These are phyloP conservation scores for Phytophthora syringae DNA, from an alignment of 352 stramenopile species.

Conservation along the genomic window DNA sequence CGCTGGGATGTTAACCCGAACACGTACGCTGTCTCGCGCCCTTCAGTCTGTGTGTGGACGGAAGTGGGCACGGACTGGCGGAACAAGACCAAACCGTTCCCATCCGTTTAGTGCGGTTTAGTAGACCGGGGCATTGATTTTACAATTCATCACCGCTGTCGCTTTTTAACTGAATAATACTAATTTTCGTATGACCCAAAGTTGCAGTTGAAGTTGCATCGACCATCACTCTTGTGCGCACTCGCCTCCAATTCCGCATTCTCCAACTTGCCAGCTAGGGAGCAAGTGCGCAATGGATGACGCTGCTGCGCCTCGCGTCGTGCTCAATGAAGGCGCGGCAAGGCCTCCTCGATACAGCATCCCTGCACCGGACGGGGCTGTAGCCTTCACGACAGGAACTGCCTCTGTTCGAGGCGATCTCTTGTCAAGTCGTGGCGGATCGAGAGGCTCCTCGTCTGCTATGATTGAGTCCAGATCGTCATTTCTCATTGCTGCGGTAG, in stretches of 20 bases:
- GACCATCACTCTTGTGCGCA: constrained; percentile 47
- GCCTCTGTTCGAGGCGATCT: constrained; percentile 2
- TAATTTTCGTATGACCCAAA: constrained; percentile 17
- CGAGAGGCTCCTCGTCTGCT: constrained; percentile 26
- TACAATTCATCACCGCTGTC: no score
- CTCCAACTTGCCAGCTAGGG: constrained; percentile 12
- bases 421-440: constrained; percentile 19
- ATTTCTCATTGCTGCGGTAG: constrained; percentile 66
- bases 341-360: constrained; percentile 43
- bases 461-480: constrained; percentile 36
- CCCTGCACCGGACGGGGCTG: constrained; percentile 28
- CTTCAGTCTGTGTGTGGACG: constrained; percentile 43
- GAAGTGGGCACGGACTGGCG: constrained; percentile 44
- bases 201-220: constrained; percentile 45
- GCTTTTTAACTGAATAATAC: constrained; percentile 4
- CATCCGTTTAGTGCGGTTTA: constrained; percentile 24
- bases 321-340: constrained; percentile 38
- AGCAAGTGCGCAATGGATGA: constrained; percentile 29
- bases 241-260: constrained; percentile 22
- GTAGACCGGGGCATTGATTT: constrained; percentile 5
- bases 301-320: constrained; percentile 21
- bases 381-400: constrained; percentile 4
- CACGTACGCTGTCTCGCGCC: constrained; percentile 38
- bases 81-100: constrained; percentile 42
- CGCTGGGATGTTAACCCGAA: constrained; percentile 40